Evolutionary conservation across 2,329 filamentous ascomycete genomes (phyloP), one percentile per base, ranked within the genome.

Genomic region (Ascomycota sp.): DNA sequence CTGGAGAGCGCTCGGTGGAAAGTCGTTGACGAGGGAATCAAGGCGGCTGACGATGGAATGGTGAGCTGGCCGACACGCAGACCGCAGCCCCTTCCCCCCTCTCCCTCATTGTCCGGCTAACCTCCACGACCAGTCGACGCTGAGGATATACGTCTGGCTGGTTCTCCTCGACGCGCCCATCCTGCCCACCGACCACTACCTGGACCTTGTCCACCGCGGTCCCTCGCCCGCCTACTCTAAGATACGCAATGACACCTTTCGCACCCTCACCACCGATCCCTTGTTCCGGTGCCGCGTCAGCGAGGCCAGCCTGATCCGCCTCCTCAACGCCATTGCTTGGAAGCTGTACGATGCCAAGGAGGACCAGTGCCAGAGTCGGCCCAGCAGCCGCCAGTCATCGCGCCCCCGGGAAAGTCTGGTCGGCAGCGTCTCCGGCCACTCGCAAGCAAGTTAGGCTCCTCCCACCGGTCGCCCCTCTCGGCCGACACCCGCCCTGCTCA

Each of bases 201-300:
- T 95, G 41, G 68, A 71, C 37, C 76, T 95, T 31, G 77, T 98
- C 42, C 83, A 92, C 49, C 81, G 89, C 41, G 86, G 89, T 40
- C 79, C 86, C 21, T 95, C 86, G 3, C 84, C 86, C 1, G 84
- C 83, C 31, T 92, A 98, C 58, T 73, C 81, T 47, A 98, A 98
- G 59, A 98, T 98, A 50, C 80, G 84, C 51, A 93, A 98, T 56
- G 89, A 98, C 54, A 93, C 89, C 29, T 95, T 95, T 54, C 81
- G 89, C 45, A 98, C 89, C 1, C 64, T 98, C 35, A 89, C 89
- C 26, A 93, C 86, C 34, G 89, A 98, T 48, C 84, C 86, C n/a
- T 70, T 98, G 27, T 98, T 95, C 62, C 80, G 89, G 39, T 74
- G 89, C 26, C 77, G 86, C 37, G 89, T 98, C 38, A 92, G 82